These are phyloP conservation scores for Serendipita indica DNA, from an alignment of 768 basidiomycete genomes.

Conservation along the genomic window DNA sequence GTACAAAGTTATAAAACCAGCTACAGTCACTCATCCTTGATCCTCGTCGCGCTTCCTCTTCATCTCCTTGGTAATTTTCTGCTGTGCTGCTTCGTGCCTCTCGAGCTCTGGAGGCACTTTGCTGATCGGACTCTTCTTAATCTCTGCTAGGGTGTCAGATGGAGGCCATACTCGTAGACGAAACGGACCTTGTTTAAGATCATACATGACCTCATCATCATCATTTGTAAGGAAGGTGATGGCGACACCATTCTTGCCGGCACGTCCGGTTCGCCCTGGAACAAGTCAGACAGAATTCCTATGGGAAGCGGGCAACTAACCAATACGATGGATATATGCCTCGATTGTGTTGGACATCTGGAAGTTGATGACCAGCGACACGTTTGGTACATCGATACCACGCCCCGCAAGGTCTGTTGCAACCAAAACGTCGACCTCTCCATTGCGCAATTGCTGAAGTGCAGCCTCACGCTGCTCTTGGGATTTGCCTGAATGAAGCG, in stretches of 20 bases:
- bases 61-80: slow-evolving; percentile 86
- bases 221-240: slow-evolving; percentile 95
- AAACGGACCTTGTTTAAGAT: slow-evolving; percentile 73
- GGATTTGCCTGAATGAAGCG: slow-evolving; percentile 92
- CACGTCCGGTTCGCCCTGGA: slow-evolving; percentile 88
- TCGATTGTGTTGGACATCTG: slow-evolving; percentile 96
- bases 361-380: slow-evolving; percentile 90
- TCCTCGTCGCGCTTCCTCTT: slow-evolving; percentile 83
- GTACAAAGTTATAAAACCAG: neutral
- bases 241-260: slow-evolving; percentile 83
- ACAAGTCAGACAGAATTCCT: slow-evolving; percentile 6
- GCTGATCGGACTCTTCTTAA: slow-evolving; percentile 84
- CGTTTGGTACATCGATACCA: slow-evolving; percentile 97
- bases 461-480: slow-evolving; percentile 95
- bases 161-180: neutral
- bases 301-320: slow-evolving; percentile 29
- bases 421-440: slow-evolving; percentile 78
- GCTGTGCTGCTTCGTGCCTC: slow-evolving; percentile 82
- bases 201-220: slow-evolving; percentile 97
- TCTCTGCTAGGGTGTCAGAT: slow-evolving; percentile 39
- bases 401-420: slow-evolving; percentile 97
- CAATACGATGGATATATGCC: slow-evolving; percentile 94
- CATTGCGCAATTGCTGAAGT: slow-evolving; percentile 69
- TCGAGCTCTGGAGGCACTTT: slow-evolving; percentile 80
- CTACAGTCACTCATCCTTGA: slow-evolving; percentile 19